Evolutionary conservation across 305 asterid genomes (phyloP).

Genomic region (Fraxinus latifolia): DNA sequence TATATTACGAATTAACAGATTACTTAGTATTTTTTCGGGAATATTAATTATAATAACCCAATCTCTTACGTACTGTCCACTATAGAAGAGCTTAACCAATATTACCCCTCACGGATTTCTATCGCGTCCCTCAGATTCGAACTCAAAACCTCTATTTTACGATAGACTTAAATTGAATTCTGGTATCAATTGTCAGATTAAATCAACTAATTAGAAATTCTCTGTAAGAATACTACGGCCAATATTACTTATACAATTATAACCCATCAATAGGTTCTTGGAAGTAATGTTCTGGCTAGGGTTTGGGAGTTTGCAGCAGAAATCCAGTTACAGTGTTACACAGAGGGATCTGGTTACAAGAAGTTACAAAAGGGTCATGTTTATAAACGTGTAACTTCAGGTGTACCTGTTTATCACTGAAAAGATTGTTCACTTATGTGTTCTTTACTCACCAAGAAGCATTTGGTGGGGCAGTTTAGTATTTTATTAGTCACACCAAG

Average conservation of each 20-base stretch:
- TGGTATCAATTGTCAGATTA: background rate
- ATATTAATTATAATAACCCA: background rate
- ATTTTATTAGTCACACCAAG: background rate
- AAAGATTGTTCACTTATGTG: background rate
- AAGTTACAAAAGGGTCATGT: constrained; percentile 4
- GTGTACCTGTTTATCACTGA: constrained; percentile 3
- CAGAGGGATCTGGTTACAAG: constrained; percentile 6
- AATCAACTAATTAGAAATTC: constrained; percentile 3
- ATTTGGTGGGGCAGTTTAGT: background rate
- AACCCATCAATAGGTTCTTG: background rate
- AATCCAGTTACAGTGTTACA: background rate
- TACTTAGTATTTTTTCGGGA: background rate
- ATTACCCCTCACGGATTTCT: no score
- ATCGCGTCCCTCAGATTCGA: no score
- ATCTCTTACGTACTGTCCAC: no score
- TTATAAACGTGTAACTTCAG: background rate
- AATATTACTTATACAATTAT: background rate
- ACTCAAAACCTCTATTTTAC: no score
- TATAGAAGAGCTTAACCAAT: no score
- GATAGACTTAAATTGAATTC: no score
- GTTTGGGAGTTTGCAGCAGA: background rate
- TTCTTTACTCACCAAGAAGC: background rate
- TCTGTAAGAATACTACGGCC: background rate
- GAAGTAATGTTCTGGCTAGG: no score
- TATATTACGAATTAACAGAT: background rate